Percentiles rank a stretch among this genome's conserved stretches.
These are phyloP conservation scores for Trypanosoma lewisi DNA, from an alignment of 208 protist genomes.

Conservation along the genomic window DNA sequence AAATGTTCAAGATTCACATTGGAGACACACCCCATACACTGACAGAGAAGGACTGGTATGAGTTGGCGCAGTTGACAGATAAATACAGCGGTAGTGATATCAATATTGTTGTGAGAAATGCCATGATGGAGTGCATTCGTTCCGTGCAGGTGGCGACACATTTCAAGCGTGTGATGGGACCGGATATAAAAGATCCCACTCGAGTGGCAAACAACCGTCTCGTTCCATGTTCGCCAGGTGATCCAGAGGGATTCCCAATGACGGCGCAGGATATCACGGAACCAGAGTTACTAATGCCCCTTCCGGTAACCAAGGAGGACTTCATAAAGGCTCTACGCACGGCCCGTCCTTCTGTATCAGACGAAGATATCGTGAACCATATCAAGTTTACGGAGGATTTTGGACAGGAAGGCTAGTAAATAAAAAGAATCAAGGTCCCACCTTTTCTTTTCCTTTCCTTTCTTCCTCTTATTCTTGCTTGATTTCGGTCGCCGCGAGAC, in stretches of 20 bases:
- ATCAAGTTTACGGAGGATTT: constrained; percentile 96
- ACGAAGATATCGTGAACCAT: constrained; percentile 91
- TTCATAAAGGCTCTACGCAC: constrained; percentile 92
- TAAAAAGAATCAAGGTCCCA: too few species aligned
- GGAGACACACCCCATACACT: constrained; percentile 92
- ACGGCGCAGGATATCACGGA: constrained; percentile 87
- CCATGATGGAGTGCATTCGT: constrained; percentile 98
- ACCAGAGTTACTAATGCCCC: constrained; percentile 90
- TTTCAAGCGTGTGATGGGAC: constrained; percentile 93
- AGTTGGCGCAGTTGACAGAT: constrained; percentile 89
- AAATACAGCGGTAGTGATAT: constrained; percentile 97
- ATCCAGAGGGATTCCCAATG: constrained; percentile 92
- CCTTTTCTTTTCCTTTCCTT: not conserved
- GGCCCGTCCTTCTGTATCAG: constrained; percentile 87
- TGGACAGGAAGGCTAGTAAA: constrained; percentile 92
- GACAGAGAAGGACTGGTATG: constrained; percentile 80
- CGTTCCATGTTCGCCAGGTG: constrained; percentile 94
- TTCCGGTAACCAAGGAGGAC: constrained; percentile 88
- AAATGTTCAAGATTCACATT: constrained; percentile 97
- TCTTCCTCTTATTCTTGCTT: not conserved
- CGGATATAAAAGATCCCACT: constrained; percentile 71
- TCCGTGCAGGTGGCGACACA: constrained; percentile 96
- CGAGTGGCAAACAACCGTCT: constrained; percentile 73
- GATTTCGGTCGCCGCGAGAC: too few species aligned
- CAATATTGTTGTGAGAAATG: constrained; percentile 94